Evolutionary conservation across 179 eudicot species (phyloP).

Genomic region (Vitellaria paradoxa): DNA sequence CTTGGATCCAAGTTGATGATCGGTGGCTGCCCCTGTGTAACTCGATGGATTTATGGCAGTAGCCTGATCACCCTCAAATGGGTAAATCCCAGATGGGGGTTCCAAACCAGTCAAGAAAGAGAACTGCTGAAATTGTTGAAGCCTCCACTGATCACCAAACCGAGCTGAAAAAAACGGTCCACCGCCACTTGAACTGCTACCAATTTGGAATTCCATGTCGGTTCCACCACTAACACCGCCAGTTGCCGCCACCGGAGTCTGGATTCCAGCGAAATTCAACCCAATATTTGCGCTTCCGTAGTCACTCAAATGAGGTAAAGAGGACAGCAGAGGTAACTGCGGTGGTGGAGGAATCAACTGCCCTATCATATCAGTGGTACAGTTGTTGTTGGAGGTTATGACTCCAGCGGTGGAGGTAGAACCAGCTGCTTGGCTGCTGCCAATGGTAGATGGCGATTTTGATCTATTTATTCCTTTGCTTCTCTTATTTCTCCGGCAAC

Average conservation of each 20-base stretch:
- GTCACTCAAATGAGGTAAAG: slow-evolving; percentile 8
- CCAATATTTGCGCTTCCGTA: slow-evolving; percentile 10
- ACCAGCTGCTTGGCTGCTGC: not conserved
- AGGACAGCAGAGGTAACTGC: slow-evolving; percentile 21
- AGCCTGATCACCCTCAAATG: slow-evolving; percentile 12
- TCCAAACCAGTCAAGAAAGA: slow-evolving; percentile 23
- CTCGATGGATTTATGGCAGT: slow-evolving; percentile 6
- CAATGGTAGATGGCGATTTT: slow-evolving; percentile 18
- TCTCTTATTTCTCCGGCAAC: slow-evolving; percentile 39
- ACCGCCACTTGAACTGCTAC: not conserved
- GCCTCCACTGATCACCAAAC: slow-evolving; percentile 13
- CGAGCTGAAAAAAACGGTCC: not conserved
- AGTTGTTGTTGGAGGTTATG: not conserved
- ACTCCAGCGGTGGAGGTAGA: slow-evolving; percentile 10
- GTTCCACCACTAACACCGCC: not conserved
- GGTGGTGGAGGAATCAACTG: slow-evolving; percentile 11
- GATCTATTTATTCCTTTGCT: slow-evolving; percentile 22
- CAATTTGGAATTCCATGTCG: slow-evolving; percentile 9
- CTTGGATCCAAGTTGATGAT: slow-evolving; percentile 14
- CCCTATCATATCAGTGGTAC: slow-evolving; percentile 23
- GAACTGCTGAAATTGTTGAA: slow-evolving; percentile 16
- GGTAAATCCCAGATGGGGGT: slow-evolving; percentile 7
- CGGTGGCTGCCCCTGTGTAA: not conserved
- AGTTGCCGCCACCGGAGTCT: not conserved
- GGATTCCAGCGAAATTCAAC: slow-evolving; percentile 13